Percentiles rank a stretch among this genome's conserved stretches.
phyloP scores from a whole-genome alignment of 2,329 filamentous ascomycete genomes.

The Nigrospora osmanthi region DNA sequence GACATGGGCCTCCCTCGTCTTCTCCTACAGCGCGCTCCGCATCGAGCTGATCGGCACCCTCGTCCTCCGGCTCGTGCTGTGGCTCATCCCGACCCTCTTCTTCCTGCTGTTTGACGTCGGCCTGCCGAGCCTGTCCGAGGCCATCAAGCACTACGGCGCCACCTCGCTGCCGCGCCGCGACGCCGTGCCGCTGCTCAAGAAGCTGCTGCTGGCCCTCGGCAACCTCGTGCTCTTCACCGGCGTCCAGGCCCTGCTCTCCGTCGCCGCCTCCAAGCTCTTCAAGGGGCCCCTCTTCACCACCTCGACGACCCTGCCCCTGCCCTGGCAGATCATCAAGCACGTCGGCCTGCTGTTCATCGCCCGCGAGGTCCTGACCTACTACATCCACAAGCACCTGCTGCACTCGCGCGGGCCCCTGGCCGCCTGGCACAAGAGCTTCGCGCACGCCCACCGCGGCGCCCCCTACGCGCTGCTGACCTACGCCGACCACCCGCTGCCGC shows the following conservation, averaged over 20 bases:
- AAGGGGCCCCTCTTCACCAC: slow-evolving; percentile 36
- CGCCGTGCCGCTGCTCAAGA: slow-evolving; percentile 21
- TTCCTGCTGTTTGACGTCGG: slow-evolving; percentile 68
- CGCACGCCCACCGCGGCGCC: slow-evolving; percentile 46
- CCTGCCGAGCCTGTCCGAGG: slow-evolving; percentile 60
- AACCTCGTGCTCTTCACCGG: slow-evolving; percentile 37
- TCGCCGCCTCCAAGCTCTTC: slow-evolving; percentile 25
- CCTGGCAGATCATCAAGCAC: slow-evolving; percentile 46
- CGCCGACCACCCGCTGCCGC: slow-evolving; percentile 60
- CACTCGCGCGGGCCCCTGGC: slow-evolving; percentile 40
- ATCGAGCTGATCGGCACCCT: slow-evolving; percentile 69
- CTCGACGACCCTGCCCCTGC: slow-evolving; percentile 39
- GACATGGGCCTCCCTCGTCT: slow-evolving; percentile 78
- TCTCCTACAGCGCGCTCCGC: slow-evolving; percentile 66
- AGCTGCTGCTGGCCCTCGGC: slow-evolving; percentile 31
- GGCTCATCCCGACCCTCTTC: slow-evolving; percentile 62
- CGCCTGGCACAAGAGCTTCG: slow-evolving; percentile 32
- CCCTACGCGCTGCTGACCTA: slow-evolving; percentile 55
- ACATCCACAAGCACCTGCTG: slow-evolving; percentile 64
- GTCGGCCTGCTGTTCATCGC: slow-evolving; percentile 31
- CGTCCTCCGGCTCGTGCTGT: slow-evolving; percentile 61
- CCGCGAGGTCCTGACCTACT: slow-evolving; percentile 60
- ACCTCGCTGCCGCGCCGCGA: slow-evolving; percentile 39
- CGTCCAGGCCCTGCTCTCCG: slow-evolving; percentile 32
- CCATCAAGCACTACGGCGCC: slow-evolving; percentile 59